Conservation (phyloP, 352 stramenopile species). For the Pythium folliculosum region DNA sequence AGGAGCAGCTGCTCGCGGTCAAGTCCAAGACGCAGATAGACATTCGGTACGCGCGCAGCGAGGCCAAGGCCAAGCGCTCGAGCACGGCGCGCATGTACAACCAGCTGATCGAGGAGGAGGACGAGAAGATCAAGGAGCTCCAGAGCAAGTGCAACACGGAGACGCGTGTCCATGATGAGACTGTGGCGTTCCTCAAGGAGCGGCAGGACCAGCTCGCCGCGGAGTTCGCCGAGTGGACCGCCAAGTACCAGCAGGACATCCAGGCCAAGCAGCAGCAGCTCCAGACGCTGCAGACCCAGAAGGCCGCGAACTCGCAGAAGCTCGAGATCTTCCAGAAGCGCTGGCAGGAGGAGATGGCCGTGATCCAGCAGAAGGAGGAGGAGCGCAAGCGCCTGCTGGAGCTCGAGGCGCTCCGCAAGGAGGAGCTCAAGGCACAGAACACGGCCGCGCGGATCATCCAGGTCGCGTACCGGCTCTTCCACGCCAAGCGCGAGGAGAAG, state of each 20-base stretch:
- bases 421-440: slow-evolving; percentile 72
- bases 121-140: slow-evolving; percentile 67
- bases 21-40: slow-evolving; percentile 88
- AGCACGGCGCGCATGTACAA: slow-evolving; percentile 78
- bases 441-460: slow-evolving; percentile 73
- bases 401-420: slow-evolving; percentile 60
- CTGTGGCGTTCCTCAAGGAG: slow-evolving; percentile 73
- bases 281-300: slow-evolving; percentile 56
- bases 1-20: slow-evolving; percentile 81
- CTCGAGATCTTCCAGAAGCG: slow-evolving; percentile 69
- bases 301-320: slow-evolving; percentile 54
- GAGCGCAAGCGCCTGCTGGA: slow-evolving; percentile 69
- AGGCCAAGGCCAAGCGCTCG: slow-evolving; percentile 85
- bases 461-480: slow-evolving; percentile 48
- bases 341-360: slow-evolving; percentile 72
- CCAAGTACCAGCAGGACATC: slow-evolving; percentile 83
- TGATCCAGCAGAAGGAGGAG: slow-evolving; percentile 72
- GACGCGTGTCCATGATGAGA: slow-evolving; percentile 76
- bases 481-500: slow-evolving; percentile 56
- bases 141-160: slow-evolving; percentile 64
- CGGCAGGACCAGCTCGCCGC: slow-evolving; percentile 72
- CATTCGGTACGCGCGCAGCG: slow-evolving; percentile 74
- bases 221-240: slow-evolving; percentile 69
- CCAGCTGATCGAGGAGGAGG: slow-evolving; percentile 78
- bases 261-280: slow-evolving; percentile 70